Percentiles rank a stretch among this genome's conserved stretches.
These are phyloP conservation scores for Gonapodya prolifera DNA, from an alignment of 192 early-diverging fungal genomes.

Conservation along the genomic window DNA sequence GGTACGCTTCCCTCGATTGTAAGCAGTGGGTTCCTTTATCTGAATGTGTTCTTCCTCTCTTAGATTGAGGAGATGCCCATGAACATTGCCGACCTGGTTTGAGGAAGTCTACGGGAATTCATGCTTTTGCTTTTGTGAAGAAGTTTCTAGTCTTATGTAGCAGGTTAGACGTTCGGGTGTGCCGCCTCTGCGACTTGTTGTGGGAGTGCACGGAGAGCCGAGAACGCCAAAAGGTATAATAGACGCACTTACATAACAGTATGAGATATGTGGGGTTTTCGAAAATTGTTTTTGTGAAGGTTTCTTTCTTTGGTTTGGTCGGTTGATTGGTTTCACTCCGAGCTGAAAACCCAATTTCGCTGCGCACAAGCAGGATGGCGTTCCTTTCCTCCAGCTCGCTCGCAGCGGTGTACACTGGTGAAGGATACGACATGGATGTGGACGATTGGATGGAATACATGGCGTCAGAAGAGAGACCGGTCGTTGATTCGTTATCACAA, in stretches of 20 bases:
- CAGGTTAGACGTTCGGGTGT: not conserved
- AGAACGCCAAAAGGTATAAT: not conserved
- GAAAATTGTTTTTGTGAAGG: too few species aligned
- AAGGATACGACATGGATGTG: not conserved
- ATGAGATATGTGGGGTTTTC: too few species aligned
- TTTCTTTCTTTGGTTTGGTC: too few species aligned
- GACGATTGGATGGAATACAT: not conserved
- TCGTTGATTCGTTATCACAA: not conserved
- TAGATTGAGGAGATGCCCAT: constrained; percentile 96
- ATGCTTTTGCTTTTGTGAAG: not conserved
- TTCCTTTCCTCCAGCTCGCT: not conserved
- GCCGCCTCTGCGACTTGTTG: not conserved
- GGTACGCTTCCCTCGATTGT: not conserved
- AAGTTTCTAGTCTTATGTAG: not conserved
- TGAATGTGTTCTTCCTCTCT: not conserved
- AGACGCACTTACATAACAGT: not conserved
- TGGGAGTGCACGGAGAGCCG: not conserved
- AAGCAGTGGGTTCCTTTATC: not conserved
- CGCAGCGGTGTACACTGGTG: not conserved
- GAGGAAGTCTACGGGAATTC: not conserved
- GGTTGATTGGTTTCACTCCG: too few species aligned
- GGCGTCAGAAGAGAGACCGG: not conserved
- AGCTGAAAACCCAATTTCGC: not conserved
- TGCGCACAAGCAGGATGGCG: not conserved
- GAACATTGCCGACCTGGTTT: constrained; percentile 69